Evolutionary conservation across 2,329 filamentous ascomycete genomes (phyloP).

Genomic region (Cryoendolithus antarcticus): DNA sequence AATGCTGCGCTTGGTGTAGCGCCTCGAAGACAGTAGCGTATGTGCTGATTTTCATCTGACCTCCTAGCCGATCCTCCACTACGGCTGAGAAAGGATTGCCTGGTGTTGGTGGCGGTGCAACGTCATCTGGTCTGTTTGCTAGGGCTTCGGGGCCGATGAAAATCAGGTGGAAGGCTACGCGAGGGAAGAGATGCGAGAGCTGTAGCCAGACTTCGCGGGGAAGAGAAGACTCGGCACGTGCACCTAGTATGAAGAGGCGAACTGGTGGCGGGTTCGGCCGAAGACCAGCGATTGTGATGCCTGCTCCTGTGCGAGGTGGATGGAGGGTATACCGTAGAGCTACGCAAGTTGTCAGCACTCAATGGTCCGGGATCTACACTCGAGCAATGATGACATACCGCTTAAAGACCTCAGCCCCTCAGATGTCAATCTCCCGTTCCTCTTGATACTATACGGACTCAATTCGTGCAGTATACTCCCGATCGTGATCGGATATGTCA

Average conservation of each 20-base stretch:
- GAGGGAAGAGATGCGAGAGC: conserved; percentile 83
- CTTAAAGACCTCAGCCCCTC: conserved; percentile 92
- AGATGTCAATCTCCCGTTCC: conserved; percentile 61
- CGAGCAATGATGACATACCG: conserved; percentile 43
- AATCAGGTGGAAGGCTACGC: conserved; percentile 72
- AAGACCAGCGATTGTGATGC: conserved; percentile 62
- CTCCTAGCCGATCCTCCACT: conserved; percentile 78
- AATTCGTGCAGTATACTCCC: conserved; percentile 87
- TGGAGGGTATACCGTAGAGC: conserved; percentile 89
- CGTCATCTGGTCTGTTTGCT: conserved; percentile 85
- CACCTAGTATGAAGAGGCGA: conserved; percentile 83
- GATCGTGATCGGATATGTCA: conserved; percentile 89
- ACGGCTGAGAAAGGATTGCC: conserved; percentile 88
- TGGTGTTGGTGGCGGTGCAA: conserved; percentile 75
- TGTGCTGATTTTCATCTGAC: conserved; percentile 90
- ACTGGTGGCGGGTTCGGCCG: conserved; percentile 77
- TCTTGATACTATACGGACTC: conserved; percentile 76
- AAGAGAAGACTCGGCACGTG: conserved; percentile 88
- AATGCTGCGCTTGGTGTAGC: conserved; percentile 78
- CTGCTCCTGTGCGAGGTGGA: conserved; percentile 67
- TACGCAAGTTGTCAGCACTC: conserved; percentile 22
- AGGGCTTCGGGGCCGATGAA: conserved; percentile 96
- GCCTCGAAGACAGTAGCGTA: conserved; percentile 98
- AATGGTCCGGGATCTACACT: too few species aligned
- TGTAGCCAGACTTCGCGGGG: conserved; percentile 91